Evolutionary conservation across 2,329 filamentous ascomycete genomes (phyloP), one percentile per base, ranked within the genome.

Genomic region (Xylariales sp.): DNA sequence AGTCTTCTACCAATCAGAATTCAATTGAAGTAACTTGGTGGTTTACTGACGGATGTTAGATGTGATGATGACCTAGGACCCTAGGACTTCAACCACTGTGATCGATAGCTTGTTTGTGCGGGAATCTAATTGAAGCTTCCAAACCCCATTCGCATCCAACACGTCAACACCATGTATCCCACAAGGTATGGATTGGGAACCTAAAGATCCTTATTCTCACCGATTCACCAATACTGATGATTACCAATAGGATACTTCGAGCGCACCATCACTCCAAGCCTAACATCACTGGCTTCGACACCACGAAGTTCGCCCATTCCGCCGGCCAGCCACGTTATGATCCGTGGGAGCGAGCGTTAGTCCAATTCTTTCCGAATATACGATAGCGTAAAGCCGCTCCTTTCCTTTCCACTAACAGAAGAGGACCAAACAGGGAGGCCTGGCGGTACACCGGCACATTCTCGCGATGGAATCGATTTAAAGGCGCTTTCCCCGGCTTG

Each of bases 361-460:
- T 87, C 67, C 30, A 41, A 46, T 52, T 53, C 57, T 41, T 36
- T 45, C 55, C 43, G 18, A 54, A 54, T 16, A 3, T 45, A 45
- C 28, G 12, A 32, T 41, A 16, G 28, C 50, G 23, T 16, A 41
- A 41, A 18, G 10, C 34, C 8, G 34, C 3, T 32, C 34, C n/a
- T 53, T 23, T 23, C 23, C n/a, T 16, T 45, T 62, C 61, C 57
- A 39, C 64, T 65, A 34, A 64, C 64, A 41, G 48, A 50, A 5
- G 41, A 36, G 1, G 34, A 36, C 18, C n/a, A 32, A 16, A 72
- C 80, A 99, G 96, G 78, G 96, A 99, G 85, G 88, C 92, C 78
- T 99, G 96, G 96, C 89, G 96, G 82, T 97, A 97, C 85, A 90
- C 87, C 43, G 96, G 95, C 71, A 90, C 89, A 62, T 98, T 97